These are phyloP conservation scores for Globisporangium cylindrosporum DNA, from an alignment of 352 stramenopile genomes.

Conservation along the genomic window DNA sequence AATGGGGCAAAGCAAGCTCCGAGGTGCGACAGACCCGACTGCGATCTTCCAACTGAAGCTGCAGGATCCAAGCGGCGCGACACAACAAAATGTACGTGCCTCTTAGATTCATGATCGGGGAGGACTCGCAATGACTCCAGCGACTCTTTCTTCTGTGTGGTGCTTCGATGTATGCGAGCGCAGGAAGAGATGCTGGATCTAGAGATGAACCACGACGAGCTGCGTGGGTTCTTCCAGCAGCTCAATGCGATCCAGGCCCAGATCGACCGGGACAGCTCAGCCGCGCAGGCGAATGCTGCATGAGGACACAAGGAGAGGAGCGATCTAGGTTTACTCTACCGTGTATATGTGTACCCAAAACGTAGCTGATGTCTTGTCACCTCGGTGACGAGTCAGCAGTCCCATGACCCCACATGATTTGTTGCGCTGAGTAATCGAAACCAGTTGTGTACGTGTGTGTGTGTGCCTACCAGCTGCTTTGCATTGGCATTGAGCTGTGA, in stretches of 20 bases:
- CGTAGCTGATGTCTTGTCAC: not conserved
- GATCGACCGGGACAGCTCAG: constrained; percentile 25
- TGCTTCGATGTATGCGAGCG: not conserved
- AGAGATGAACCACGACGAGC: constrained; percentile 54
- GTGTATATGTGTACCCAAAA: not conserved
- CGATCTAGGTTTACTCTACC: not conserved
- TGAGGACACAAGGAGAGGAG: not conserved
- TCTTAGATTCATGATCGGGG: not conserved
- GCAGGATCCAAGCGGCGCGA: constrained; percentile 8
- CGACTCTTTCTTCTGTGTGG: not conserved
- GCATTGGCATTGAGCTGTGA: not conserved
- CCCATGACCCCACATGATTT: not conserved
- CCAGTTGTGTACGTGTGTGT: not conserved
- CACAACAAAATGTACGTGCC: not conserved
- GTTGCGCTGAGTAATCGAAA: not conserved
- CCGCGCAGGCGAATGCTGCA: not conserved
- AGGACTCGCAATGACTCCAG: not conserved
- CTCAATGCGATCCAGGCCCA: constrained; percentile 59
- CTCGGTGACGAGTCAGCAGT: not conserved
- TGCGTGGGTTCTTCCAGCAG: constrained; percentile 53
- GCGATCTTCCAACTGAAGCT: constrained; percentile 59
- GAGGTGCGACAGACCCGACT: constrained; percentile 35
- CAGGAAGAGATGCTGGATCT: constrained; percentile 52
- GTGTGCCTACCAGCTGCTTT: not conserved
- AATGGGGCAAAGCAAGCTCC: constrained; percentile 41